These are phyloP conservation scores for Endogone sp. DNA, from an alignment of 192 early-diverging fungal species.

Conservation along the genomic window DNA sequence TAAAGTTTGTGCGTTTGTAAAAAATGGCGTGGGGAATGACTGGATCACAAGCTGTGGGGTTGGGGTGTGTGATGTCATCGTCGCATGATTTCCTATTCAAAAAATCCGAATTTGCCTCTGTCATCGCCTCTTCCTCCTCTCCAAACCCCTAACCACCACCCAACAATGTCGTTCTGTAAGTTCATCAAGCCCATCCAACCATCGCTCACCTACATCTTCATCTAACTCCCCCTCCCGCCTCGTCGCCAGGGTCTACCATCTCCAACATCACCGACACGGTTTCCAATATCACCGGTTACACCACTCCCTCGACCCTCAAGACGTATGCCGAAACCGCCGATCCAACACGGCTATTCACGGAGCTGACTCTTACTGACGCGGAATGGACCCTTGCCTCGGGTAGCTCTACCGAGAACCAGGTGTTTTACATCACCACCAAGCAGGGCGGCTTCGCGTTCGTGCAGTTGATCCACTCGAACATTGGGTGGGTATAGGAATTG, in stretches of 20 bases:
- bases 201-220: background rate
- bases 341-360: slow-evolving; percentile 38
- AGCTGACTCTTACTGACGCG: slow-evolving; percentile 56
- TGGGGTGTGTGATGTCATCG: too few relatives aligned
- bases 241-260: background rate
- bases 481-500: slow-evolving; percentile 47
- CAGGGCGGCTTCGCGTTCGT: slow-evolving; percentile 78
- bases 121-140: too few relatives aligned
- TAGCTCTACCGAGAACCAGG: slow-evolving; percentile 85
- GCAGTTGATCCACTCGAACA: slow-evolving; percentile 87
- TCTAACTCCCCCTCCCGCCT: background rate
- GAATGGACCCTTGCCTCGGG: slow-evolving; percentile 66
- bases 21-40: too few relatives aligned
- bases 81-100: too few relatives aligned
- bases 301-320: background rate
- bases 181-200: background rate
- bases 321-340: slow-evolving; percentile 30
- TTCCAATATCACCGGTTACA: background rate
- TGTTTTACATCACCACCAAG: slow-evolving; percentile 75
- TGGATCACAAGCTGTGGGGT: too few relatives aligned
- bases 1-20: too few relatives aligned
- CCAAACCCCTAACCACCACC: background rate
- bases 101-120: too few relatives aligned
- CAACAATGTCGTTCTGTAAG: background rate
- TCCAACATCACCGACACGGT: background rate